Conservation (phyloP, 768 basidiomycete genomes). For the Psilocybe azurescens region DNA sequence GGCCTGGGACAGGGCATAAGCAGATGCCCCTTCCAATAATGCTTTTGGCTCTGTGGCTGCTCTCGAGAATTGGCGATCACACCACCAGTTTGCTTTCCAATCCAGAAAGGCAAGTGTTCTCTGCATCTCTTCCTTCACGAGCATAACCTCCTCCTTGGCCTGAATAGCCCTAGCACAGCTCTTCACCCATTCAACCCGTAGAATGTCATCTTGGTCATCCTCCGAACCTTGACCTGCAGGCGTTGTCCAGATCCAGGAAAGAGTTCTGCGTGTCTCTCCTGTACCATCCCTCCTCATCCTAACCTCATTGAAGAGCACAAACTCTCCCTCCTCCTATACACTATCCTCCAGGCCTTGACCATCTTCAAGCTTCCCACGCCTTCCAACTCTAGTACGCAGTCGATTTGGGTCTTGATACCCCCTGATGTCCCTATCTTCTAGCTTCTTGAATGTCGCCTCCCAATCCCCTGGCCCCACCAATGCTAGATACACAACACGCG, state of each 20-base stretch:
- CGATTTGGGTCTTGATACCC: constrained; percentile 17
- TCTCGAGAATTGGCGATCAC: not conserved
- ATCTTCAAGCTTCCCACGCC: constrained; percentile 27
- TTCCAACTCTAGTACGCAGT: not conserved
- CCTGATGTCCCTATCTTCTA: constrained; percentile 19
- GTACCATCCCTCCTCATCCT: constrained; percentile 14
- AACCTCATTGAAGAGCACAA: not conserved
- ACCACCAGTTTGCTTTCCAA: constrained; percentile 8
- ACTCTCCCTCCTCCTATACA: not conserved
- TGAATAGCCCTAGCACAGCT: not conserved
- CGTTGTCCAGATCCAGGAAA: constrained; percentile 26
- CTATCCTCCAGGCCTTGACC: not conserved
- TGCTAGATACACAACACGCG: constrained; percentile 10
- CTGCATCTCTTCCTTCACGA: constrained; percentile 5
- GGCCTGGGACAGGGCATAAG: not conserved
- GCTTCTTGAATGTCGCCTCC: constrained; percentile 12
- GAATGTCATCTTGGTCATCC: not conserved
- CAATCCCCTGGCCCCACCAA: constrained; percentile 15
- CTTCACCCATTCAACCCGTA: constrained; percentile 5
- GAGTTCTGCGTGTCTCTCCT: constrained; percentile 18
- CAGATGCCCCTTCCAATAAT: not conserved
- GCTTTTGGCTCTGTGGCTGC: not conserved
- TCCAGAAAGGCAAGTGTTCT: not conserved
- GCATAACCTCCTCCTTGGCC: not conserved
- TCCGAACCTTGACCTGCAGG: not conserved